Conservation (phyloP, 2,329 filamentous ascomycete species). For the Microascus cirrosus region DNA sequence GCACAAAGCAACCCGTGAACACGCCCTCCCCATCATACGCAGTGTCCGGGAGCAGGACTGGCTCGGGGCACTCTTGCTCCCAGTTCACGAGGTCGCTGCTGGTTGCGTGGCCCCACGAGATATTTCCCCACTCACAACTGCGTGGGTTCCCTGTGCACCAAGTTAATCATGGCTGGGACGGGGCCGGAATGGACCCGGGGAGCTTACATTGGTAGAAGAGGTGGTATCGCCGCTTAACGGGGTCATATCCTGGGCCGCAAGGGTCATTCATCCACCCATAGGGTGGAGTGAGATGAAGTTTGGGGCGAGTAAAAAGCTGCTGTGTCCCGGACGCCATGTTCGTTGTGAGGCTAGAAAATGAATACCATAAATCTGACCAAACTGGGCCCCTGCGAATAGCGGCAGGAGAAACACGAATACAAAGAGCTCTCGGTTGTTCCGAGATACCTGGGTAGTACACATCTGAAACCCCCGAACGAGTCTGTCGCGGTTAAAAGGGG, state of each 20-base stretch:
- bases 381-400: too few species aligned
- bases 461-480: too few species aligned
- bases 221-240: slow-evolving; percentile 33
- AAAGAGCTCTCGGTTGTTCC: too few species aligned
- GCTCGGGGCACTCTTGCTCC: slow-evolving; percentile 24
- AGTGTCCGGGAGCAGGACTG: slow-evolving; percentile 20
- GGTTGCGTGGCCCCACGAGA: slow-evolving; percentile 38
- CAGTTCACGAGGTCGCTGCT: slow-evolving; percentile 28
- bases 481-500: too few species aligned
- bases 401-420: too few species aligned
- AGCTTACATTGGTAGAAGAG: slow-evolving; percentile 40
- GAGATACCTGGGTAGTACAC: too few species aligned
- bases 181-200: slow-evolving; percentile 15
- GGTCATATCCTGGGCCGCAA: slow-evolving; percentile 38
- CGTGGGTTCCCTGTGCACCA: slow-evolving; percentile 19
- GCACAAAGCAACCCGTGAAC: slow-evolving; percentile 37
- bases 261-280: slow-evolving; percentile 28
- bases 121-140: slow-evolving; percentile 23
- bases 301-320: neutral
- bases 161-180: neutral
- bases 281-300: slow-evolving; percentile 12
- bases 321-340: neutral
- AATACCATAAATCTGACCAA: too few species aligned
- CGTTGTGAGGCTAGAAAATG: too few species aligned
- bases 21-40: slow-evolving; percentile 38